Evolutionary conservation across 2,329 filamentous ascomycete species (phyloP).

Genomic region (Chaetomiaceae sp.): DNA sequence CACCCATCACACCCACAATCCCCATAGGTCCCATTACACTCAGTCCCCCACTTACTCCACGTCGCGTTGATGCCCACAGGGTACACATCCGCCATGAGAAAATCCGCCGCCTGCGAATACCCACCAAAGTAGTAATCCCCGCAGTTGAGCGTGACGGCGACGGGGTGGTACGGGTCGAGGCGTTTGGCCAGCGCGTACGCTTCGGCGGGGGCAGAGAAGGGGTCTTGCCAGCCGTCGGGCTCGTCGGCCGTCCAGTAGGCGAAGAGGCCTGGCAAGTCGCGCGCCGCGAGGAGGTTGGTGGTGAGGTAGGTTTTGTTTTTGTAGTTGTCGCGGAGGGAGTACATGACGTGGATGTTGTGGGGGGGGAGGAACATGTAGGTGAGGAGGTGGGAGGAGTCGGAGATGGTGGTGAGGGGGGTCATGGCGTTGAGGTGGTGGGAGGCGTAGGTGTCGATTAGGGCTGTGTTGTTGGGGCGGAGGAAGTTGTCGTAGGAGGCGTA

Average conservation of each 20-base stretch:
- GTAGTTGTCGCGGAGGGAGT: conserved; percentile 41
- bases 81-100: conserved; percentile 57
- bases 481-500: conserved; percentile 42
- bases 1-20: conserved; percentile 55
- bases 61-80: conserved; percentile 53
- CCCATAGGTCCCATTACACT: not conserved
- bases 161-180: conserved; percentile 58
- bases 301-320: conserved; percentile 39
- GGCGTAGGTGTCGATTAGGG: conserved; percentile 32
- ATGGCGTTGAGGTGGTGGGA: conserved; percentile 41
- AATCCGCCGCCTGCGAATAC: conserved; percentile 49
- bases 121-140: conserved; percentile 54
- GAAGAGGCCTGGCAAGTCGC: conserved; percentile 37
- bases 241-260: conserved; percentile 45
- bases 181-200: conserved; percentile 42
- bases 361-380: conserved; percentile 33
- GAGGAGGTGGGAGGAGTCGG: conserved; percentile 35
- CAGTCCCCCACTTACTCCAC: conserved; percentile 44
- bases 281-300: conserved; percentile 37
- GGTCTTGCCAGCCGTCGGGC: conserved; percentile 53
- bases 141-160: conserved; percentile 57
- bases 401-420: conserved; percentile 38
- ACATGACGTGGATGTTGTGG: conserved; percentile 39
- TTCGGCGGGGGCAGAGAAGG: conserved; percentile 42
- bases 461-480: conserved; percentile 36